Base-by-base conservation (phyloP, 2,329 filamentous ascomycete species). In the Penicillium fuscoglaucum region DNA sequence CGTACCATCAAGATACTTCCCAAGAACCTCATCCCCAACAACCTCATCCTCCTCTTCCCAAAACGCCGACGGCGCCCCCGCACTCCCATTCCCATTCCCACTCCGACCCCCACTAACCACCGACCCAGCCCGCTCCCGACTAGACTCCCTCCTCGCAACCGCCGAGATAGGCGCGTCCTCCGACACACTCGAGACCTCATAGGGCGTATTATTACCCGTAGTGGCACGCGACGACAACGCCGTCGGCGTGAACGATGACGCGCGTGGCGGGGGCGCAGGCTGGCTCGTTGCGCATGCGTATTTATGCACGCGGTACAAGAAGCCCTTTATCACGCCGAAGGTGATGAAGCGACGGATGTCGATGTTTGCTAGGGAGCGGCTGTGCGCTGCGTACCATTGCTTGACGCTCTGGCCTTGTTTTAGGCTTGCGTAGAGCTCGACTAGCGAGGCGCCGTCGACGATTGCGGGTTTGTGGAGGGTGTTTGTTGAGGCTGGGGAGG, bases 251-350 rank as follows among this genome's bases (percentile, higher is more conserved):
- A 63, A 61, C 13, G 64, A 64, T 5, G 63, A 66, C 13, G 67
- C 66, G 26, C 70, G 70, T 10, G 66, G 50, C 17, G 61, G 60
- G 2, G 67, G 69, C 0, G 70, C 67, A 1, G 72, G 69, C 39
- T 74, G 65, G 1, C 72, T 68, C 6, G 77, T 74, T 45, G 76
- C 71, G 63, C 96, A 85, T 29, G 91, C 90, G 72, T 96, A 96
- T 73, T 95, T 96, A 78, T 98, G 91, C 41, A 97, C 88, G 35
- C 95, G 86, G 75, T 97, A 97, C 26, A 99, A 78, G 66, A 96
- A 90, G 17, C 93, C 93, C 77, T 98, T 98, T 74, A 98, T 96
- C 59, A 97, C 84, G 57, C 93, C 95, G 70, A 98, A 99, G 59
- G 96, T 96, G 62, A 98, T 91, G 62, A 99, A 88, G 29, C 95